phyloP scores from a whole-genome alignment of 75 land plant genomes.

The Ceratopteris richardii region DNA sequence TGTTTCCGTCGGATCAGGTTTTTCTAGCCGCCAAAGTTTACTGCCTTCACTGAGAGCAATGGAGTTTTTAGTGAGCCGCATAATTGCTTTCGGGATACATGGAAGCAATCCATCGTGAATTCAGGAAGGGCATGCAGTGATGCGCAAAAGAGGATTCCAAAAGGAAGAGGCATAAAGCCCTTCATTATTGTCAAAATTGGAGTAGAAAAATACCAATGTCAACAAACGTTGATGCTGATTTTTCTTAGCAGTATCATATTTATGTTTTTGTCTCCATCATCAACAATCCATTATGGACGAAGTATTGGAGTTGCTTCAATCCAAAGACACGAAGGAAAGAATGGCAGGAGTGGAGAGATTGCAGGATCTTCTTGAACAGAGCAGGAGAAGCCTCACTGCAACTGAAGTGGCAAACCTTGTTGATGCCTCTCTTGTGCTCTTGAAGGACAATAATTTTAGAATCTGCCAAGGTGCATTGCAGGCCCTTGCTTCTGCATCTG shows the following conservation, averaged over 20 bases:
- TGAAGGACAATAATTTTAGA: slow-evolving; percentile 78
- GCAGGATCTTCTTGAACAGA: slow-evolving; percentile 66
- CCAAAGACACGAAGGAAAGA: slow-evolving; percentile 96
- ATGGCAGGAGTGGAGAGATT: slow-evolving; percentile 98
- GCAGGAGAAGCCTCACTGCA: slow-evolving; percentile 47
- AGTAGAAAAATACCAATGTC: not conserved
- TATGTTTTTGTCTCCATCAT: slow-evolving; percentile 2
- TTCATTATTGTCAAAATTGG: not conserved
- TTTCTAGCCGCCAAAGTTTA: too few relatives aligned
- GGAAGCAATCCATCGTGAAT: too few relatives aligned
- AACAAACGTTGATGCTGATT: not conserved
- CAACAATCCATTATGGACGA: slow-evolving; percentile 56
- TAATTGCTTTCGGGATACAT: too few relatives aligned
- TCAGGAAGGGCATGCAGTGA: too few relatives aligned
- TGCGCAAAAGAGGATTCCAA: too few relatives aligned
- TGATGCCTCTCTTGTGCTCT: slow-evolving; percentile 71
- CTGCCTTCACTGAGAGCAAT: too few relatives aligned
- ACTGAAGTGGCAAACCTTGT: slow-evolving; percentile 66
- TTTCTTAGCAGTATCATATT: not conserved
- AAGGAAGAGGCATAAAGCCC: not conserved
- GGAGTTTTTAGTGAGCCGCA: too few relatives aligned
- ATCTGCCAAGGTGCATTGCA: slow-evolving; percentile 92
- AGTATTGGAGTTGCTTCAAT: slow-evolving; percentile 74
- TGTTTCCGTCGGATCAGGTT: too few relatives aligned
- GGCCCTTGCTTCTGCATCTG: slow-evolving; percentile 86